Evolutionary conservation across 1,139 yeast species (phyloP).

Genomic region (Wickerhamomyces sp.): DNA sequence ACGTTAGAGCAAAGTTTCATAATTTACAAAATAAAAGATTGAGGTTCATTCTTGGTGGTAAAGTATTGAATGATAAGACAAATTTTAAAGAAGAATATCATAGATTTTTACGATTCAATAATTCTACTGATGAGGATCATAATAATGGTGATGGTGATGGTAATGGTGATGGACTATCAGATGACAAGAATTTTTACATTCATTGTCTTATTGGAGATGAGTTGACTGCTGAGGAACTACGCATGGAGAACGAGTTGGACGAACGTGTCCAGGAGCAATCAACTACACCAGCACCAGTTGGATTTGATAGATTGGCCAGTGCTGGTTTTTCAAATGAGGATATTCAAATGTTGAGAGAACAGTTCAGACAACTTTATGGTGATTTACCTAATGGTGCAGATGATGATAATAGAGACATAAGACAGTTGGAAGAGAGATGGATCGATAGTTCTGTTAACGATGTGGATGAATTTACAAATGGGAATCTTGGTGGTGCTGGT

Average conservation of each 20-base stretch:
- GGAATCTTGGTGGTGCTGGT: slow-evolving; percentile 25
- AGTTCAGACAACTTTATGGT: slow-evolving; percentile 67
- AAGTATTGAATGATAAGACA: slow-evolving; percentile 57
- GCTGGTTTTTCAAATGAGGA: slow-evolving; percentile 84
- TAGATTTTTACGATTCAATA: slow-evolving; percentile 20
- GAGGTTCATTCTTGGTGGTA: slow-evolving; percentile 70
- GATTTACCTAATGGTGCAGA: slow-evolving; percentile 26
- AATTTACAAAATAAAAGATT: slow-evolving; percentile 43
- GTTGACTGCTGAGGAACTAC: slow-evolving; percentile 52
- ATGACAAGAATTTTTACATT: slow-evolving; percentile 41
- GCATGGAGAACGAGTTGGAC: slow-evolving; percentile 59
- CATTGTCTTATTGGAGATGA: slow-evolving; percentile 82
- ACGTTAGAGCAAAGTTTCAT: slow-evolving; percentile 34
- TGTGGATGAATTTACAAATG: slow-evolving; percentile 33
- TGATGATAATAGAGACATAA: slow-evolving; percentile 30
- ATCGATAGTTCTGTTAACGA: slow-evolving; percentile 70
- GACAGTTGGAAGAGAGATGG: slow-evolving; percentile 86
- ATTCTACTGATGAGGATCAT: slow-evolving; percentile 5
- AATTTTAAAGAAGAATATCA: slow-evolving; percentile 38
- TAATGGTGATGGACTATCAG: slow-evolving; percentile 9
- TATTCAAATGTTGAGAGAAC: slow-evolving; percentile 63
- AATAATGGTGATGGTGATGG: slow-evolving; percentile 1
- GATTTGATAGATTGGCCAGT: slow-evolving; percentile 75
- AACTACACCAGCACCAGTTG: slow-evolving; percentile 71
- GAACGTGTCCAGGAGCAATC: slow-evolving; percentile 38